Conservation (phyloP, 2,329 filamentous ascomycete genomes). For the Aspergillus pseudotamarii region DNA sequence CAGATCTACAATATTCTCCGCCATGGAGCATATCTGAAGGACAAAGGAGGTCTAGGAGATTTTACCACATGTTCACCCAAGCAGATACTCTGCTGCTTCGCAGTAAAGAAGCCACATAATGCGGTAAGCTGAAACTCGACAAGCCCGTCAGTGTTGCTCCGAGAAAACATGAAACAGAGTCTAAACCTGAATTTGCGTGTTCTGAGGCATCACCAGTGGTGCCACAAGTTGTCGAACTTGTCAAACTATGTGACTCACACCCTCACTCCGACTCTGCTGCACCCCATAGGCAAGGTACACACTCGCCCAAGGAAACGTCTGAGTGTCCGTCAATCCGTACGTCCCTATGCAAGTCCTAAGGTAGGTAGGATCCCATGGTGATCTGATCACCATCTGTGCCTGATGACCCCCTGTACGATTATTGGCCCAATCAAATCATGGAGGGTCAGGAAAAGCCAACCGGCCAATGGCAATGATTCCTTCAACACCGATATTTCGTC, state of each 20-base stretch:
- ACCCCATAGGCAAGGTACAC: conserved; percentile 6
- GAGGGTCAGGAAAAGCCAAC: background rate
- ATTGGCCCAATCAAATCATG: conserved; percentile 3
- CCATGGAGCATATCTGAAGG: background rate
- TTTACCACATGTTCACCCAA: too few species aligned
- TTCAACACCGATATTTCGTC: conserved; percentile 14
- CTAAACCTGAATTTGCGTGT: background rate
- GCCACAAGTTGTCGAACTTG: conserved; percentile 4
- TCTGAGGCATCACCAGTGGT: background rate
- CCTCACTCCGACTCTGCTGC: background rate
- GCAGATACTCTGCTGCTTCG: background rate
- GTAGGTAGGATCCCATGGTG: conserved; percentile 2
- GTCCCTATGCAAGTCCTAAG: background rate
- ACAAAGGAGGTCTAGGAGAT: background rate
- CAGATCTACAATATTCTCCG: background rate
- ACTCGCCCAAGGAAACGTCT: conserved; percentile 1
- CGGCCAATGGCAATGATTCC: conserved; percentile 15
- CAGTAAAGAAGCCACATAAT: background rate
- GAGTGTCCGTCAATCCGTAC: background rate
- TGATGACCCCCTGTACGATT: conserved; percentile 13
- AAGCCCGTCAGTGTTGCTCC: background rate
- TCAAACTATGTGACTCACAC: background rate
- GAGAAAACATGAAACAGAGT: background rate
- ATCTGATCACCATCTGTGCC: conserved; percentile 17
- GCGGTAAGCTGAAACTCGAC: background rate